Conservation (phyloP, 345 rosid species). For the Eucalyptus pumila region DNA sequence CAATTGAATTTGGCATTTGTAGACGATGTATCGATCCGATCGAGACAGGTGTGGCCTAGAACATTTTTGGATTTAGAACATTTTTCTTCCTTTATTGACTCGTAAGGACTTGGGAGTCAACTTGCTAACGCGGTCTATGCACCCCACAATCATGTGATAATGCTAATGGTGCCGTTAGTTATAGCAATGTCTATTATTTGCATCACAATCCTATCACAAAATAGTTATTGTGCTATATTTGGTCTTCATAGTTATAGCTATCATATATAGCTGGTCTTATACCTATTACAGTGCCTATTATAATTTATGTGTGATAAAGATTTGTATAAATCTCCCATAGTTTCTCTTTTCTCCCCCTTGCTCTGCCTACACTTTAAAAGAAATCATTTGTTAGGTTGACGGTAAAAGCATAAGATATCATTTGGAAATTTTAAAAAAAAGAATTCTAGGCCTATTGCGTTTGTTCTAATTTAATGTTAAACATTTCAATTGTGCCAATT, state of each 20-base stretch:
- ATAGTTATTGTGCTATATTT: not conserved
- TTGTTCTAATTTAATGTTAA: no score
- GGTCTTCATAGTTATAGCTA: not conserved
- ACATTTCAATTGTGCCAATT: no score
- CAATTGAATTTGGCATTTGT: not conserved
- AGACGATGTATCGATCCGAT: not conserved
- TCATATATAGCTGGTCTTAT: no score
- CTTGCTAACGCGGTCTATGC: not conserved
- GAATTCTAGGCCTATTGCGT: no score
- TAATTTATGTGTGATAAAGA: not conserved
- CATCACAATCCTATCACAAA: not conserved
- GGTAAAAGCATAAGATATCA: not conserved
- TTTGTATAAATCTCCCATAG: not conserved
- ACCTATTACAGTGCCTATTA: not conserved
- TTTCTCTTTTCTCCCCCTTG: not conserved
- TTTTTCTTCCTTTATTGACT: not conserved
- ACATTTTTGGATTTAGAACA: not conserved
- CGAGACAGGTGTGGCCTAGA: not conserved
- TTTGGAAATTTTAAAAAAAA: no score
- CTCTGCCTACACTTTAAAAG: not conserved
- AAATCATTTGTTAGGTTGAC: not conserved
- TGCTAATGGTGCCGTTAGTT: no score
- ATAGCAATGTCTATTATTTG: no score
- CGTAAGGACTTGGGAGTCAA: not conserved
- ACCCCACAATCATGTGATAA: no score